Conservation (phyloP, 768 basidiomycete species). For the Macrolepiota fuliginosa region DNA sequence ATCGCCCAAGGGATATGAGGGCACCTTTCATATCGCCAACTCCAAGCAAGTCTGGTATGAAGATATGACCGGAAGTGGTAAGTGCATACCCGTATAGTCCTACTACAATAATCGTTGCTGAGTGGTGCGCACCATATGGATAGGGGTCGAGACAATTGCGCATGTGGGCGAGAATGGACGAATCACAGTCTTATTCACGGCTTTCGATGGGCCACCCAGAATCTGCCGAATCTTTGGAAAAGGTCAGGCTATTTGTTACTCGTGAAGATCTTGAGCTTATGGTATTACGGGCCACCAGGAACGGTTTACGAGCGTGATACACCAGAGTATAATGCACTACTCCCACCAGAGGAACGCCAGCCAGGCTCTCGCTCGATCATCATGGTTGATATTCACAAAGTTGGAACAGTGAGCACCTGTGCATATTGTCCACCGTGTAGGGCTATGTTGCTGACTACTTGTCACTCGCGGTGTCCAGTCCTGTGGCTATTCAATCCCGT, state of each 20-base stretch:
- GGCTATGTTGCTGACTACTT: neutral
- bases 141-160: constrained; percentile 57
- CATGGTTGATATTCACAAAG: constrained; percentile 54
- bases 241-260: constrained; percentile 30
- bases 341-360: constrained; percentile 41
- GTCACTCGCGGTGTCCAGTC: constrained; percentile 34
- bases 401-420: constrained; percentile 35
- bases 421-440: neutral
- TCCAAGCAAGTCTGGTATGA: constrained; percentile 62
- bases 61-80: constrained; percentile 63
- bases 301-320: constrained; percentile 57
- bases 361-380: constrained; percentile 57
- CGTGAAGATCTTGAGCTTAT: neutral
- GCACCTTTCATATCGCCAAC: constrained; percentile 49
- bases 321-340: constrained; percentile 46
- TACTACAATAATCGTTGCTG: neutral
- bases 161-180: constrained; percentile 64
- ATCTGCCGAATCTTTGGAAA: constrained; percentile 60
- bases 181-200: constrained; percentile 59
- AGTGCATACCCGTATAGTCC: constrained; percentile 16
- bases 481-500: constrained; percentile 58
- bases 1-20: constrained; percentile 52
- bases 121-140: neutral
- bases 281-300: constrained; percentile 32
- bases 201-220: constrained; percentile 57